Evolutionary conservation across 352 stramenopile species (phyloP), one percentile per base, ranked within the genome.

Genomic region (Blastocystis sp.): DNA sequence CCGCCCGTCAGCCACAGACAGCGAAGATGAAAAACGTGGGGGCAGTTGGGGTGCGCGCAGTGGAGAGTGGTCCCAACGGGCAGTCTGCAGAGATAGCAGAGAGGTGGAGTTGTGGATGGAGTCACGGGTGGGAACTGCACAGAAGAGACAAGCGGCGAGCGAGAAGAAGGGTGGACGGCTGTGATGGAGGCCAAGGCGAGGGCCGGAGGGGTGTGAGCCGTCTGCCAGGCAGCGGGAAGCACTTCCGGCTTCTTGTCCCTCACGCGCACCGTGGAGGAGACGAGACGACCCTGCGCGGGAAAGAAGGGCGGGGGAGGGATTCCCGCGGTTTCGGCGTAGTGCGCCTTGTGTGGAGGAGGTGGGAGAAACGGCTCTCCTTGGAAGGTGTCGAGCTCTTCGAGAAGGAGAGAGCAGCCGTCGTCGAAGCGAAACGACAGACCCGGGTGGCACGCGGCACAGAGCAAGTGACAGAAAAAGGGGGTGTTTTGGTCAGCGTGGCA

Each of bases 21-120:
- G 10, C 3, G 28, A 7, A 66, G n/a, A 66, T 66, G 61, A 14
- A 66, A 66, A 7, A 34, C 4, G 61, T 40, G 40, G 3, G 4
- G 28, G 14, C 61, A 66, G 4, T 34, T 34, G 28, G 4, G 14
- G 4, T 14, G 61, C 28, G n/a, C 40, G 40, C 61, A 66, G 11
- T 14, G 61, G 40, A n/a, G 61, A 66, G 61, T 66, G 40, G 28
- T 66, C 4, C 61, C 61, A 10, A 66, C 61, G 10, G 61, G 61
- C n/a, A 66, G 61, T 34, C 40, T 66, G 61, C 61, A 66, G 4
- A 66, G 28, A 66, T 34, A 66, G 61, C 61, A 66, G n/a, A 66
- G 40, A 17, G n/a, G 3, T 7, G n/a, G n/a, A 10, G 14, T 10
- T 40, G 11, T 14, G 11, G 61, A 34, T 40, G 7, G n/a, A 40